Evolutionary conservation across 1,284 basidiomycete genomes (phyloP).

Genomic region (Thelephora terrestris): DNA sequence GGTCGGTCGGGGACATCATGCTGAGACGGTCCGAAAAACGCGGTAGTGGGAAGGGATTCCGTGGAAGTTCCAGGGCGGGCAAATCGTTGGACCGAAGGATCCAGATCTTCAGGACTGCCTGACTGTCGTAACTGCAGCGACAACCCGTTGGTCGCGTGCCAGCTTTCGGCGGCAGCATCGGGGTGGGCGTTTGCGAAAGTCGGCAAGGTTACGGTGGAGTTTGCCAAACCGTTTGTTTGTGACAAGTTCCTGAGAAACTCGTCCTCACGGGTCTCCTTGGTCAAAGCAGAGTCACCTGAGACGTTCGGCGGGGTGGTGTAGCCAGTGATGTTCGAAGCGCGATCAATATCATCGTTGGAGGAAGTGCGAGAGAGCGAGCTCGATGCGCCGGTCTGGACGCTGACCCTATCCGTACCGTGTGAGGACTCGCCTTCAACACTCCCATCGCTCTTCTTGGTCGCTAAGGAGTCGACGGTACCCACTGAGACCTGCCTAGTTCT

Average conservation of each 20-base stretch:
- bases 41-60: constrained; percentile 43
- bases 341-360: constrained; percentile 3
- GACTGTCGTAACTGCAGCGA: constrained; percentile 9
- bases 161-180: background rate
- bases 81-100: constrained; percentile 60
- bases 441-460: constrained; percentile 4
- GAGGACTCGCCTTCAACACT: constrained; percentile 9
- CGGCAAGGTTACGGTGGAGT: background rate
- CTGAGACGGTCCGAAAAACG: constrained; percentile 8
- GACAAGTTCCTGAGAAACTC: constrained; percentile 3
- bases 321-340: constrained; percentile 11
- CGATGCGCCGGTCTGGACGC: constrained; percentile 11
- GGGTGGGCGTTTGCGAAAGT: background rate
- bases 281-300: constrained; percentile 5
- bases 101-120: constrained; percentile 24
- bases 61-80: constrained; percentile 62
- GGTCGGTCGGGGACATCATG: constrained; percentile 5
- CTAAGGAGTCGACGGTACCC: background rate
- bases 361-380: constrained; percentile 12
- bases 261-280: constrained; percentile 9
- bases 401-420: constrained; percentile 8
- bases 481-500: background rate
- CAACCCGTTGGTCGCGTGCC: background rate
- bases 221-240: constrained; percentile 6
- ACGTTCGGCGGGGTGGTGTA: constrained; percentile 16